A percentile compares a stretch with the other conserved stretches of the same genome.
phyloP scores from a whole-genome alignment of 1,284 basidiomycete species.

The Peniophora sp. region DNA sequence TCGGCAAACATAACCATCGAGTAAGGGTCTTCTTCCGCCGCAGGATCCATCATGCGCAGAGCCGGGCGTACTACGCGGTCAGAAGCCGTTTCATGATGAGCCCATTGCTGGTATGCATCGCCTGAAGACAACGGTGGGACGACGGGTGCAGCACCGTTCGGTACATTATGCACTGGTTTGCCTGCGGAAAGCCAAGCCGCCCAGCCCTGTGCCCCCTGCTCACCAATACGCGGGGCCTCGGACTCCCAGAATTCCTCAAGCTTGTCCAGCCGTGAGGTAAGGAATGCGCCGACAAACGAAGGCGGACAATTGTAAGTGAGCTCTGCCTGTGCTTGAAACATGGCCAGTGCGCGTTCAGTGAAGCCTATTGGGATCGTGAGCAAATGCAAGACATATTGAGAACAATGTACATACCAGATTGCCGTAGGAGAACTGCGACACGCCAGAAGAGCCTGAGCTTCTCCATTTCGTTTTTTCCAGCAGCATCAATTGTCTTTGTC shows the following conservation, averaged over 20 bases:
- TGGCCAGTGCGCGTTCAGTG: slow-evolving; percentile 56
- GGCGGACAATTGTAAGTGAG: slow-evolving; percentile 17
- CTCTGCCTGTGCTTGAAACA: slow-evolving; percentile 75
- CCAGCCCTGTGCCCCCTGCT: slow-evolving; percentile 56
- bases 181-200: slow-evolving; percentile 43
- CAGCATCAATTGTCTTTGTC: slow-evolving; percentile 29
- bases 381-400: not conserved
- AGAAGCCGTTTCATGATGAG: slow-evolving; percentile 43
- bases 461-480: slow-evolving; percentile 38
- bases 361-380: slow-evolving; percentile 18
- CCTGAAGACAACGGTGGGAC: slow-evolving; percentile 14
- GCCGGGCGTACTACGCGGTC: slow-evolving; percentile 43
- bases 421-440: slow-evolving; percentile 55
- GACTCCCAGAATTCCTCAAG: slow-evolving; percentile 77
- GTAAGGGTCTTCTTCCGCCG: slow-evolving; percentile 68
- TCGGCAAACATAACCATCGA: slow-evolving; percentile 76
- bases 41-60: slow-evolving; percentile 49
- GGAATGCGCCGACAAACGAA: slow-evolving; percentile 18
- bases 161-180: slow-evolving; percentile 19
- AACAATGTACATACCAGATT: slow-evolving; percentile 55
- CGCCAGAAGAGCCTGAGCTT: slow-evolving; percentile 68
- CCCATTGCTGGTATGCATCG: slow-evolving; percentile 72
- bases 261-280: slow-evolving; percentile 35
- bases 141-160: not conserved
- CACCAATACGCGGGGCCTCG: slow-evolving; percentile 58